Evolutionary conservation across 768 basidiomycete species (phyloP), one percentile per base, ranked within the genome.

Genomic region (Tylopilus plumbeoviolaceoides): DNA sequence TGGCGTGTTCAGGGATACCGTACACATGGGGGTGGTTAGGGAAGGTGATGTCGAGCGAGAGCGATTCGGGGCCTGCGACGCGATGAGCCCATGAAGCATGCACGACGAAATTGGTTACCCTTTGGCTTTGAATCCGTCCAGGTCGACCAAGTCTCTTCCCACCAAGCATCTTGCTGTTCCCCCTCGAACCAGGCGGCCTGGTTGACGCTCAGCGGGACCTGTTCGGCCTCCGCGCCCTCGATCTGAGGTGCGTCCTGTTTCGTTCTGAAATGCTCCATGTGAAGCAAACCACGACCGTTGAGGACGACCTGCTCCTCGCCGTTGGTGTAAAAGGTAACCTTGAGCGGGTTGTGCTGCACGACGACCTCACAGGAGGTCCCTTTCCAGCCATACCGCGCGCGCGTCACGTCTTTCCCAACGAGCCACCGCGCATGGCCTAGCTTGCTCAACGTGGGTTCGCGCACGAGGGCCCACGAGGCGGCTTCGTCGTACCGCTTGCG

Each of bases 121-220:
- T 97, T 98, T 0, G 95, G 95, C 70, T 98, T 99, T 2, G 84
- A 77, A 66, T 99, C 97, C 0, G 85, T 92, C 87, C 92, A 95
- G 5, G 86, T 79, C 21, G 73, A 79, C 70, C 89, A 99, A 0
- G 74, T 80, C 71, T 99, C 97, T 54, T 95, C 91, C 87, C 92
- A 99, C 65, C 80, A 87, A 25, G 77, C 91, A 56, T 90, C 87
- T 62, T 95, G 89, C 17, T 73, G 71, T 11, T 89, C 85, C 12
- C 92, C 91, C 65, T 95, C 95, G 54, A 97, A 97, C 93, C 91
- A 98, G 9, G 81, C 79, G 1, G 73, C 71, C 44, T 75, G 64
- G 59, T 83, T 80, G 25, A 70, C 69, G 51, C 83, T 71, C 28
- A 89, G 59, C 2, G 82, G 80, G 4, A 69, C 73, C 63, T 89